These are phyloP conservation scores for Hylodesmum podocarpum DNA, from an alignment of 306 rosid genomes.

Conservation along the genomic window DNA sequence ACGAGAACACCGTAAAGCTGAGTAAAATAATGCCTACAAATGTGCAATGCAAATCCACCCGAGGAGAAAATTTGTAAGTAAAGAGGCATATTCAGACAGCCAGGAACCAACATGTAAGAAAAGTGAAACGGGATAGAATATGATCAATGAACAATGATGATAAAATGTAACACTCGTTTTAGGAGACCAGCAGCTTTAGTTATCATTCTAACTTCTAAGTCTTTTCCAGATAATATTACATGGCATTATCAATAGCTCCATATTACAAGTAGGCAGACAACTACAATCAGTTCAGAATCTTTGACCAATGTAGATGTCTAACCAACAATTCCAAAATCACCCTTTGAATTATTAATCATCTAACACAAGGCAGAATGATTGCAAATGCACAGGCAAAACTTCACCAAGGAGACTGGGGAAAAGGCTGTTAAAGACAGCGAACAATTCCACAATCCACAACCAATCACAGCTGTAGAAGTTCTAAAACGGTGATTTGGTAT, in stretches of 20 bases:
- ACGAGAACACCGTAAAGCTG: constrained; percentile 78
- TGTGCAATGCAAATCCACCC: constrained; percentile 16
- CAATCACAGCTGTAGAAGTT: neutral
- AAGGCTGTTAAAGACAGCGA: neutral
- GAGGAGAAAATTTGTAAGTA: constrained; percentile 20
- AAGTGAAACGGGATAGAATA: neutral
- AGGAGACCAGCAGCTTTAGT: neutral
- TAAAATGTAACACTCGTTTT: neutral
- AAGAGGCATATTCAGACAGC: constrained; percentile 6
- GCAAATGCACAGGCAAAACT: neutral
- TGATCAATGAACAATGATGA: neutral
- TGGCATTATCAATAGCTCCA: neutral
- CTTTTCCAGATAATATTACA: neutral
- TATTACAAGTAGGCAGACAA: neutral
- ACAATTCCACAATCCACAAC: neutral
- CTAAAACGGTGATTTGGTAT: neutral
- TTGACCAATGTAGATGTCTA: neutral
- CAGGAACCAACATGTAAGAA: neutral
- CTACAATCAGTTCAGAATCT: neutral
- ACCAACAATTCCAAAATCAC: neutral
- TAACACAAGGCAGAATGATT: neutral
- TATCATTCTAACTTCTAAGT: neutral
- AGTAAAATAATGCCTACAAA: constrained; percentile 79
- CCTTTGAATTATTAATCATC: neutral
- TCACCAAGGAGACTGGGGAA: neutral